phyloP scores from a whole-genome alignment of 1,139 yeast genomes.

The Blastobotrys apis region DNA sequence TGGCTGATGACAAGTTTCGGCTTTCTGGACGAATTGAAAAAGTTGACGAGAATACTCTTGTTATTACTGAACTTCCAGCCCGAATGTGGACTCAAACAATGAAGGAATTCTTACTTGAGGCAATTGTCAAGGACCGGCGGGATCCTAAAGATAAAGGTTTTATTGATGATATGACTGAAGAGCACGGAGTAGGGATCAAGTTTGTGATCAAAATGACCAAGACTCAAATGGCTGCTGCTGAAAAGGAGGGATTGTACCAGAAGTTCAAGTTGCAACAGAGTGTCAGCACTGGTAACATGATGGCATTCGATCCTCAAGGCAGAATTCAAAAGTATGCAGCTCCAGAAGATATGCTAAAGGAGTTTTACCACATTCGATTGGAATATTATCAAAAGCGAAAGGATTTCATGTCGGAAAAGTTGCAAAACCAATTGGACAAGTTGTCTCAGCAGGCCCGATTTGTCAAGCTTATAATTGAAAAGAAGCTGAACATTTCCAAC shows the following conservation, averaged over 20 bases:
- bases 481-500: slow-evolving; percentile 64
- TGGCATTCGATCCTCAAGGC: slow-evolving; percentile 91
- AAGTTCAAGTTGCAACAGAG: slow-evolving; percentile 73
- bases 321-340: slow-evolving; percentile 77
- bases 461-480: slow-evolving; percentile 82
- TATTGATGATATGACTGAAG: slow-evolving; percentile 95
- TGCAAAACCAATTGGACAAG: slow-evolving; percentile 71
- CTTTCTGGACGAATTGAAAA: slow-evolving; percentile 79
- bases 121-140: slow-evolving; percentile 41
- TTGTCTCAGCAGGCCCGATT: slow-evolving; percentile 84
- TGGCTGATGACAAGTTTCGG: slow-evolving; percentile 58
- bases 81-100: slow-evolving; percentile 88
- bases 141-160: slow-evolving; percentile 51
- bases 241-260: slow-evolving; percentile 70
- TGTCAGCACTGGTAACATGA: slow-evolving; percentile 80
- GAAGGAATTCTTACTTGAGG: slow-evolving; percentile 76
- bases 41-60: slow-evolving; percentile 72
- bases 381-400: slow-evolving; percentile 90
- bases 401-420: slow-evolving; percentile 64
- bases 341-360: slow-evolving; percentile 73
- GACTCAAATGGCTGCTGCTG: slow-evolving; percentile 81
- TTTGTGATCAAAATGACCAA: slow-evolving; percentile 70
- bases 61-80: slow-evolving; percentile 89
- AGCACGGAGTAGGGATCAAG: slow-evolving; percentile 76
- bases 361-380: slow-evolving; percentile 79